Percentiles rank a stretch among this genome's conserved stretches.
Evolutionary conservation across 805 yeast species (phyloP).

Genomic region (Cyberlindnera suaveolens): DNA sequence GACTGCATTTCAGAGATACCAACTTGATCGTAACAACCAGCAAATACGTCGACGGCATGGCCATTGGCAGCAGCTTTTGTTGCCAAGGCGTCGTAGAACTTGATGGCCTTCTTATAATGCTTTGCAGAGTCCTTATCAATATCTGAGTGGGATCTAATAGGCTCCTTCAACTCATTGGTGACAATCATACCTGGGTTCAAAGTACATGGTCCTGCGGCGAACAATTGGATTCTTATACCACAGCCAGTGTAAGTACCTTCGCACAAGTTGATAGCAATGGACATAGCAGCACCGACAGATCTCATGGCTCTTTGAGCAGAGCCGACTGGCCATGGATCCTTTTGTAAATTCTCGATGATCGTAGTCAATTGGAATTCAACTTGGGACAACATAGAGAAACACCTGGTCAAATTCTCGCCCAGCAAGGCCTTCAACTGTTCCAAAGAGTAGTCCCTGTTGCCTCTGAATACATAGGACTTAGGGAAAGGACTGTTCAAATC

Average conservation of each 20-base stretch:
- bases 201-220: conserved; percentile 94
- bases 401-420: conserved; percentile 41
- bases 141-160: conserved; percentile 95
- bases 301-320: conserved; percentile 81
- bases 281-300: conserved; percentile 88
- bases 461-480: conserved; percentile 80
- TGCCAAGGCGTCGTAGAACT: conserved; percentile 72
- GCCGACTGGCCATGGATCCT: conserved; percentile 86
- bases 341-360: conserved; percentile 68
- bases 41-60: conserved; percentile 84
- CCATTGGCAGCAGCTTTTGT: conserved; percentile 64
- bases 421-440: conserved; percentile 57
- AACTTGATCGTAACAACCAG: conserved; percentile 94
- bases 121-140: conserved; percentile 87
- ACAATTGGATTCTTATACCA: conserved; percentile 85
- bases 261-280: conserved; percentile 74
- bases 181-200: conserved; percentile 93
- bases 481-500: conserved; percentile 66
- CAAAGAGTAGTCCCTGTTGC: conserved; percentile 71
- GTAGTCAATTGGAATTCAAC: conserved; percentile 81
- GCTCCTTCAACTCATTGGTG: conserved; percentile 85
- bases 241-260: conserved; percentile 79
- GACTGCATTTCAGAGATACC: conserved; percentile 93
- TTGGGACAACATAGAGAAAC: conserved; percentile 65
- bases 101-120: conserved; percentile 80